Conservation (phyloP, 306 rosid genomes). For the Delonix regia region DNA sequence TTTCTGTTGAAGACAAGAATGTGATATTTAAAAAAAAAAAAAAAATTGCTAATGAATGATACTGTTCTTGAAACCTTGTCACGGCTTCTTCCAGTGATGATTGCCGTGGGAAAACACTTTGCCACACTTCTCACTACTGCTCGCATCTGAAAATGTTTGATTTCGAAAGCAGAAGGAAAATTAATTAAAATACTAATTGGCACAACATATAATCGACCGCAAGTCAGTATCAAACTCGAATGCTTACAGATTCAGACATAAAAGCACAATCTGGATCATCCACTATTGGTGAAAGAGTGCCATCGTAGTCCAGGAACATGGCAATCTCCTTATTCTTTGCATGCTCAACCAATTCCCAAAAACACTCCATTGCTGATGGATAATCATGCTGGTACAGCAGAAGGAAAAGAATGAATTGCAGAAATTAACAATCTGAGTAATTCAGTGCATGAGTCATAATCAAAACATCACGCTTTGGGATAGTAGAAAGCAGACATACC, state of each 20-base stretch:
- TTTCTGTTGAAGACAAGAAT: not conserved
- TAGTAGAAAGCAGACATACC: conserved; percentile 44
- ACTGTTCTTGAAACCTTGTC: conserved; percentile 58
- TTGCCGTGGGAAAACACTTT: conserved; percentile 76
- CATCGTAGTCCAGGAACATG: conserved; percentile 88
- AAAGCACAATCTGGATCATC: conserved; percentile 86
- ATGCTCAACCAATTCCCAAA: conserved; percentile 54
- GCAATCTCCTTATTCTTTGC: conserved; percentile 78
- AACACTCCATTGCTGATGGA: conserved; percentile 80
- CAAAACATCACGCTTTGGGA: no score
- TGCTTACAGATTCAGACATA: conserved; percentile 75
- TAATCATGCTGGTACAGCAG: conserved; percentile 56
- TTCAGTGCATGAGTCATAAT: not conserved
- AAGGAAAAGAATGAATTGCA: not conserved
- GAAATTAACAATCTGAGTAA: no score
- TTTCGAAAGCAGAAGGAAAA: no score
- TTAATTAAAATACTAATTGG: no score
- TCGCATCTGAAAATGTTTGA: conserved; percentile 64
- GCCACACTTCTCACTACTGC: conserved; percentile 66
- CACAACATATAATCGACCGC: no score
- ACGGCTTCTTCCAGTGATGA: conserved; percentile 91
- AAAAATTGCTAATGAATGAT: not conserved
- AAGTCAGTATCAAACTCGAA: not conserved
- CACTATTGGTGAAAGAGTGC: conserved; percentile 94
- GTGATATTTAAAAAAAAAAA: not conserved